Conservation (phyloP, 129 eudicot genomes). For the Flaveria ramosissima region DNA sequence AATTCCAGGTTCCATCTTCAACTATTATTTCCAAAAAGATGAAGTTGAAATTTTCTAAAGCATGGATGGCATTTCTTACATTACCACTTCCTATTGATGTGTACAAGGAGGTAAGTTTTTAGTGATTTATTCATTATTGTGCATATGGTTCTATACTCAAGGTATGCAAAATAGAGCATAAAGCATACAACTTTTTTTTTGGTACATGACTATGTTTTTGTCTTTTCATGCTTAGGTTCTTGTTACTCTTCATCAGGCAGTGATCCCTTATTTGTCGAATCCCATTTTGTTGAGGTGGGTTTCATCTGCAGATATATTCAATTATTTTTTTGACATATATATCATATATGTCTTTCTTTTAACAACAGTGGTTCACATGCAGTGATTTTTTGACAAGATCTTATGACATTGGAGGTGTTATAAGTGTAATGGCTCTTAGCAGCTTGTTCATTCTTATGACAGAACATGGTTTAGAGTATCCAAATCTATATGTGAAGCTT, state of each 20-base stretch:
- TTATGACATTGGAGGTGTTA: constrained; percentile 95
- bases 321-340: background rate
- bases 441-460: constrained; percentile 85
- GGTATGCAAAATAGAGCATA: background rate
- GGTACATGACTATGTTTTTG: constrained; percentile 12
- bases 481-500: constrained; percentile 79
- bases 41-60: constrained; percentile 77
- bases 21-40: constrained; percentile 64
- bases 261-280: constrained; percentile 79
- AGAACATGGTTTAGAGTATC: constrained; percentile 88
- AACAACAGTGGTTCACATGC: constrained; percentile 40
- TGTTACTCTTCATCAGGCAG: constrained; percentile 67
- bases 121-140: background rate
- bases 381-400: constrained; percentile 94
- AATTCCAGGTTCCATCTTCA: constrained; percentile 52
- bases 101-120: constrained; percentile 76
- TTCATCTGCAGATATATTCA: background rate
- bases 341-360: background rate
- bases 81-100: constrained; percentile 88
- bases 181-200: background rate
- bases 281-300: constrained; percentile 77
- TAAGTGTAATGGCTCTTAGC: constrained; percentile 97
- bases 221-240: constrained; percentile 71
- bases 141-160: background rate
- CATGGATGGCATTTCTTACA: constrained; percentile 83